Conservation (phyloP, 345 rosid species). For the Acer negundo region DNA sequence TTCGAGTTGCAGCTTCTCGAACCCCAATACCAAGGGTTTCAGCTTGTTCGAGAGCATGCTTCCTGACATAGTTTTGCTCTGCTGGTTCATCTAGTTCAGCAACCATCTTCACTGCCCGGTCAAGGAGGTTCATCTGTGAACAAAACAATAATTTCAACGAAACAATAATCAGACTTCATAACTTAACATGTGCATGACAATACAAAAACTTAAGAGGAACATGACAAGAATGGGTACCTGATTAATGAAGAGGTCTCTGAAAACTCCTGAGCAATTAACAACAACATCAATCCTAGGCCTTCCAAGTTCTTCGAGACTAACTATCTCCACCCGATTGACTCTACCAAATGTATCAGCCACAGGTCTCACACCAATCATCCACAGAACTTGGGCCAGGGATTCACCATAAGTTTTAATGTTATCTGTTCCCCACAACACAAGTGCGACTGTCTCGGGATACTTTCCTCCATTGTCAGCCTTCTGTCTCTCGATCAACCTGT, state of each 20-base stretch:
- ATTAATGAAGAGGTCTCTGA: conserved; percentile 95
- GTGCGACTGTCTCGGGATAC: conserved; percentile 93
- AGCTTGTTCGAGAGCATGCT: conserved; percentile 93
- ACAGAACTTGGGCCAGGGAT: conserved; percentile 92
- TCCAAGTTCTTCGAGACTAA: conserved; percentile 94
- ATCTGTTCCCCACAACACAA: conserved; percentile 98
- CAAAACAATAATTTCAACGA: not conserved
- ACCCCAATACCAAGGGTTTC: conserved; percentile 71
- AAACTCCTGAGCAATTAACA: conserved; percentile 97
- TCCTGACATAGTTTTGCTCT: conserved; percentile 83
- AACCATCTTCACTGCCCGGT: conserved; percentile 95
- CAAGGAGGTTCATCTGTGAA: conserved; percentile 91
- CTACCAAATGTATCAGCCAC: conserved; percentile 89
- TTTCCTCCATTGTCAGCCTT: conserved; percentile 85
- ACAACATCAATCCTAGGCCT: conserved; percentile 99
- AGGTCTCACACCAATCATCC: conserved; percentile 98
- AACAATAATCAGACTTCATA: not conserved
- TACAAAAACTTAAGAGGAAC: not conserved
- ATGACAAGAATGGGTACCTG: conserved; percentile 52
- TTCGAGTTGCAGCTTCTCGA: conserved; percentile 93
- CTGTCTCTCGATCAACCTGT: conserved; percentile 87
- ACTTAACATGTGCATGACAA: not conserved
- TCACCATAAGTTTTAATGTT: conserved; percentile 98
- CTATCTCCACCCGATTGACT: conserved; percentile 88
- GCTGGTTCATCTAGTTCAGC: conserved; percentile 95